These are phyloP conservation scores for Massariosphaeria phaeospora DNA, from an alignment of 495 filamentous ascomycete genomes.

Conservation along the genomic window DNA sequence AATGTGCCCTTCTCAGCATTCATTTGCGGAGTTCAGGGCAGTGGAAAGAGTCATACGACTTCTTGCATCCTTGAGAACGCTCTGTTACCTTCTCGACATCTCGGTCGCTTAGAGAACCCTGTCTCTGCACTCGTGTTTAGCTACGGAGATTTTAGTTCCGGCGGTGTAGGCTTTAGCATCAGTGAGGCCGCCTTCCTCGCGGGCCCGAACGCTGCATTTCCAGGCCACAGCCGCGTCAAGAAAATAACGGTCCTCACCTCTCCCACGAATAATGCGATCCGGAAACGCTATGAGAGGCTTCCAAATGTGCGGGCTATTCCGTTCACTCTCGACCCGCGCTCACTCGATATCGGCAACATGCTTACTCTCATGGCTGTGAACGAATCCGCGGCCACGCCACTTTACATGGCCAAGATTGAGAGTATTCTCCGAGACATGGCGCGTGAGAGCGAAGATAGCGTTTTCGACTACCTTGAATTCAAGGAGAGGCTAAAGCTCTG, in stretches of 20 bases:
- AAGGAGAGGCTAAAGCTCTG: neutral
- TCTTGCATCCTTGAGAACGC: constrained; percentile 67
- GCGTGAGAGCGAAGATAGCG: neutral
- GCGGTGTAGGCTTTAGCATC: neutral
- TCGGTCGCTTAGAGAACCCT: constrained; percentile 40
- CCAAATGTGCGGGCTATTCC: neutral
- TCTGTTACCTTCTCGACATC: constrained; percentile 39
- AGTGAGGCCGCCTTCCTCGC: neutral
- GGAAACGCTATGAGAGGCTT: neutral
- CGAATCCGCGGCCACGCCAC: constrained; percentile 42
- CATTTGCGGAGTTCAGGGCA: constrained; percentile 71
- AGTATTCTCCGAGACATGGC: constrained; percentile 44
- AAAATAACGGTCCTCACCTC: neutral
- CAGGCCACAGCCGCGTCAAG: neutral
- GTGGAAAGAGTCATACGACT: constrained; percentile 68
- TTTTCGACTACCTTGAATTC: constrained; percentile 8
- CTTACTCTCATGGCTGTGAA: neutral
- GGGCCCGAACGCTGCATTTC: neutral
- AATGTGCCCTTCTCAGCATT: constrained; percentile 63
- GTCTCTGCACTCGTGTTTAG: constrained; percentile 66
- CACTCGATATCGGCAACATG: neutral
- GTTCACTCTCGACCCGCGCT: neutral
- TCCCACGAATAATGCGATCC: neutral
- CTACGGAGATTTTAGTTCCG: constrained; percentile 49
- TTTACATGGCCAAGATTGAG: constrained; percentile 60